These are phyloP conservation scores for Aspergillus conjunctus DNA, from an alignment of 495 filamentous ascomycete genomes.

Conservation along the genomic window DNA sequence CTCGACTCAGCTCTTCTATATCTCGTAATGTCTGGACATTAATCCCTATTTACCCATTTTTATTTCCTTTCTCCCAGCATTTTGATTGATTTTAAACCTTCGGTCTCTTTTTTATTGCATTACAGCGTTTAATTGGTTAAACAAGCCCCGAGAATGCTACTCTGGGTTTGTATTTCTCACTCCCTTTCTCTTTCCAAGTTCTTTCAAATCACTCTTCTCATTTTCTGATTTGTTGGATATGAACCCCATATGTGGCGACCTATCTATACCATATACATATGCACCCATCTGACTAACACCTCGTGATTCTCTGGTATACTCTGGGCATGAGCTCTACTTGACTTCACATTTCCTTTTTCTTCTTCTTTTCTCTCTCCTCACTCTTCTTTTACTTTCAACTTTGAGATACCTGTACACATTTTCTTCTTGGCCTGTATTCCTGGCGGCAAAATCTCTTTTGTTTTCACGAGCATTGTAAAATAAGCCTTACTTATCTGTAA, in stretches of 20 bases:
- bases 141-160: background rate
- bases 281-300: background rate
- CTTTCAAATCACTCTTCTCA: background rate
- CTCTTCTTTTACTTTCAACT: background rate
- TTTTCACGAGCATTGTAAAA: constrained; percentile 15
- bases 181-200: constrained; percentile 11
- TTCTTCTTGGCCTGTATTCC: constrained; percentile 5
- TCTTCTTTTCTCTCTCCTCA: constrained; percentile 1
- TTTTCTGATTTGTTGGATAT: constrained; percentile 14
- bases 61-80: constrained; percentile 9
- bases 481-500: constrained; percentile 10
- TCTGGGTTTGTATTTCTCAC: background rate
- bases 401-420: constrained; percentile 17
- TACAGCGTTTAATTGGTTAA: constrained; percentile 22
- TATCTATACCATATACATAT: constrained; percentile 13
- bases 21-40: constrained; percentile 34
- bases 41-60: background rate
- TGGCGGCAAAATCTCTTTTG: constrained; percentile 4
- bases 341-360: constrained; percentile 6
- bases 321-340: background rate
- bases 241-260: constrained; percentile 5
- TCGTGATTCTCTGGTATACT: background rate
- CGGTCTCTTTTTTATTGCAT: constrained; percentile 20
- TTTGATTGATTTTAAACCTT: constrained; percentile 4
- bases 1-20: constrained; percentile 22